phyloP scores from a whole-genome alignment of 257 asterid species.

The Penstemon davidsonii region DNA sequence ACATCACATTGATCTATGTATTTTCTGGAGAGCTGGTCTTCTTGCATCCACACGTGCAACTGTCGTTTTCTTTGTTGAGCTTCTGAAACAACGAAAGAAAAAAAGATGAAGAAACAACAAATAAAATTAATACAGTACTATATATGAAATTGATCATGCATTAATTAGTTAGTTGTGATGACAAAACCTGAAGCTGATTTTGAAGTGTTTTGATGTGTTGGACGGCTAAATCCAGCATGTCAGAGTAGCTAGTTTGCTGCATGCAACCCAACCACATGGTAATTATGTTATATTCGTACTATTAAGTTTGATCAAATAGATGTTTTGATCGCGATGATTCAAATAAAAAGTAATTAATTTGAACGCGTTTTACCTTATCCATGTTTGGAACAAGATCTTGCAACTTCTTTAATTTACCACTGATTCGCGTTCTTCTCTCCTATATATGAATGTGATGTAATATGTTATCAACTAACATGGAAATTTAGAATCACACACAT shows the following conservation, averaged over 20 bases:
- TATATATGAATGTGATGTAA: slow-evolving; percentile 11
- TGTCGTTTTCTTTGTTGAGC: slow-evolving; percentile 63
- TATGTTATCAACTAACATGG: background rate
- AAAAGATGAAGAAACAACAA: background rate
- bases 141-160: too few relatives aligned
- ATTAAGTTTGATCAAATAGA: too few relatives aligned
- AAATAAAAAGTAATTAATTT: background rate
- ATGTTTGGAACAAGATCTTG: slow-evolving; percentile 97
- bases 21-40: slow-evolving; percentile 28
- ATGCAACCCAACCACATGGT: background rate
- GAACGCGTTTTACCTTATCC: slow-evolving; percentile 99
- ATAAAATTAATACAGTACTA: too few relatives aligned
- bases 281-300: too few relatives aligned
- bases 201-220: slow-evolving; percentile 83
- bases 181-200: slow-evolving; percentile 60
- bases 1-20: background rate
- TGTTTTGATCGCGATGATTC: too few relatives aligned
- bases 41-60: slow-evolving; percentile 77
- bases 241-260: slow-evolving; percentile 98
- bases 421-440: slow-evolving; percentile 93
- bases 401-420: slow-evolving; percentile 80
- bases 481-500: background rate
- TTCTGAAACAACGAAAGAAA: slow-evolving; percentile 40
- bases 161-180: too few relatives aligned
- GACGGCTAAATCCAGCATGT: slow-evolving; percentile 95